Conservation (phyloP, 202 grass and related monocot genomes). For the Hordeum pubiflorum region DNA sequence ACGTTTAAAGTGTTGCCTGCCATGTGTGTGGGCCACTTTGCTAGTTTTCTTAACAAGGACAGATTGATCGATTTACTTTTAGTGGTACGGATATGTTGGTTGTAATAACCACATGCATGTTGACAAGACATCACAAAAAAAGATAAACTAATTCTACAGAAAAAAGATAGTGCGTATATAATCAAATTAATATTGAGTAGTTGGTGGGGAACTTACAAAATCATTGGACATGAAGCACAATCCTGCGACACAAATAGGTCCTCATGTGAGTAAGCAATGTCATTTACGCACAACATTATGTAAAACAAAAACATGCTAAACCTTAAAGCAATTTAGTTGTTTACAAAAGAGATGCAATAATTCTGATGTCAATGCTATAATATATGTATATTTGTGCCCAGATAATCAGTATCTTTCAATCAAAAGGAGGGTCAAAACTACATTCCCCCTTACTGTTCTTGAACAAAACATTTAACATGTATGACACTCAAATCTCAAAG, state of each 20-base stretch:
- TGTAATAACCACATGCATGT: background rate
- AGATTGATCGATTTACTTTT: background rate
- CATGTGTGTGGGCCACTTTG: too few species aligned
- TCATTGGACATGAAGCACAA: conserved; percentile 87
- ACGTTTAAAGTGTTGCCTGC: too few species aligned
- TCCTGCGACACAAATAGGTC: conserved; percentile 36
- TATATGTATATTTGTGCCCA: background rate
- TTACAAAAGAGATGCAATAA: background rate
- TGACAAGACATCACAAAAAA: background rate
- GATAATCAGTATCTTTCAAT: conserved; percentile 8
- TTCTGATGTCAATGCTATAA: background rate
- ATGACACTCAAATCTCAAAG: background rate
- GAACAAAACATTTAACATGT: background rate
- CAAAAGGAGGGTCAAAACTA: background rate
- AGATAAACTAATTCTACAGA: background rate
- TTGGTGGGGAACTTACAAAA: conserved; percentile 46
- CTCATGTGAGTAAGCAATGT: conserved; percentile 18
- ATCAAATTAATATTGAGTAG: background rate
- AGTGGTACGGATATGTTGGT: background rate
- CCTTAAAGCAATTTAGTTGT: conserved; percentile 6
- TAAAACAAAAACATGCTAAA: background rate
- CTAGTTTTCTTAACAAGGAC: background rate
- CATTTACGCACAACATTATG: background rate
- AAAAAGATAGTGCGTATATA: background rate
- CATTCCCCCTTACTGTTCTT: background rate